phyloP scores from a whole-genome alignment of 2,329 filamentous ascomycete genomes.

The Penicillium sp. region DNA sequence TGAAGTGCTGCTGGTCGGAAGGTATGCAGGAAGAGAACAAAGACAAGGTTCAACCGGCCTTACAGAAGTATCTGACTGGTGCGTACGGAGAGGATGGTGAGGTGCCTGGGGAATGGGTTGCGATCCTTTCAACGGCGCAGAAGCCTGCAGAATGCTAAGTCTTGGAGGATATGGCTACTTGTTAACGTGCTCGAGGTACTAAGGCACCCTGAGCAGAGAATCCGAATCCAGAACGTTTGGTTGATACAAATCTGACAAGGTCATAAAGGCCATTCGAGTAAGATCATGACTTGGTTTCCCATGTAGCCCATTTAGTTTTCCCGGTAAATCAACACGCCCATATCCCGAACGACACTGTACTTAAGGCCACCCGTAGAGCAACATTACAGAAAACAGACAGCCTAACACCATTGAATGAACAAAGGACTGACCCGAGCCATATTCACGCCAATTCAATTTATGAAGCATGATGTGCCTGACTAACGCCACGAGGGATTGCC shows the following conservation, averaged over 20 bases:
- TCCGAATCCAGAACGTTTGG: not conserved
- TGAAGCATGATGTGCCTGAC: constrained; percentile 39
- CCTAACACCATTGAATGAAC: constrained; percentile 34
- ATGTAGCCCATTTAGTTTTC: constrained; percentile 24
- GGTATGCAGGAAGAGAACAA: constrained; percentile 25
- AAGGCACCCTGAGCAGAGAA: not conserved
- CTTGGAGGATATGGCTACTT: not conserved
- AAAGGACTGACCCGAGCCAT: constrained; percentile 9
- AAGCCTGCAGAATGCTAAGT: constrained; percentile 17
- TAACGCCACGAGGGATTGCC: constrained; percentile 34
- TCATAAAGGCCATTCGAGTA: constrained; percentile 2
- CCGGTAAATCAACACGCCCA: constrained; percentile 28
- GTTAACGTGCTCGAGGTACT: not conserved
- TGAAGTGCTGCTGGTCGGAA: constrained; percentile 30
- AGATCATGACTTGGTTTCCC: constrained; percentile 27
- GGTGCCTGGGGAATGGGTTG: constrained; percentile 26
- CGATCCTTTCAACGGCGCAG: constrained; percentile 31
- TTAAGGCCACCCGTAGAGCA: constrained; percentile 25
- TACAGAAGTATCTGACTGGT: constrained; percentile 26
- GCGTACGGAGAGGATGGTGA: constrained; percentile 24
- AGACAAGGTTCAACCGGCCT: constrained; percentile 19
- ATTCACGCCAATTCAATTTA: constrained; percentile 20
- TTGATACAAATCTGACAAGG: not conserved
- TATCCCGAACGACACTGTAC: constrained; percentile 23
- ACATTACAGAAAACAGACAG: constrained; percentile 28